Evolutionary conservation across 352 stramenopile species (phyloP), one percentile per base, ranked within the genome.

Genomic region (Elongisporangium anandrum): DNA sequence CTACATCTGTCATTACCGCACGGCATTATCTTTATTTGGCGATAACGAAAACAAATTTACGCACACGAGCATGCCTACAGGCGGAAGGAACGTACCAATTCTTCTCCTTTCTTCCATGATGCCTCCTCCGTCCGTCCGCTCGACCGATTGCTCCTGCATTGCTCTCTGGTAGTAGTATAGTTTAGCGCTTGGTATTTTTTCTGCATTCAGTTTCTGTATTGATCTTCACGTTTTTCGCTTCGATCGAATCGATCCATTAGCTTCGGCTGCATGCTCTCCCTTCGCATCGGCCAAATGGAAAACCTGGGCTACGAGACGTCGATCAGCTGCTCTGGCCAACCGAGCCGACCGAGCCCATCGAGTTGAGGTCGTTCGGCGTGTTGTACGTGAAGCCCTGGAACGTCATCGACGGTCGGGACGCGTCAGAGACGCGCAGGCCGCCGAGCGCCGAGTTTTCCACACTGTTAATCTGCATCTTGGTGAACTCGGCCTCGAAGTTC

Each of bases 401-500:
- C 55, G 86, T 95, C 77, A 92, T 93, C 56, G 84, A 94, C 59
- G 80, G 81, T 48, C 86, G 81, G 51, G 81, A 92, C 12, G 82
- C 77, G 60, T 94, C 82, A 24, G 84, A 93, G 10, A 87, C 76
- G 54, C 82, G 79, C 59, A 90, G 63, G 24, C 69, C 71, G 49
- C 77, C 78, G 26, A 90, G 77, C 41, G 63, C 66, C 59, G 79
- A 87, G 64, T 82, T 90, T 55, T 91, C 79, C 49, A 94, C 84
- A 39, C 81, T 92, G 69, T 94, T 88, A 68, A 96, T 85, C 61
- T 90, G 79, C 87, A 97, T 94, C 54, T 90, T 92, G 41, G 87
- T 97, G 66, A 97, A 97, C 72, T 96, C 84, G 41, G 70, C 69
- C 63, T 97, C 88, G 63, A 97, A 97, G 75, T 97, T 97, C 60